Conservation (phyloP, 257 asterid species). For the Fraxinus quadrangulata region DNA sequence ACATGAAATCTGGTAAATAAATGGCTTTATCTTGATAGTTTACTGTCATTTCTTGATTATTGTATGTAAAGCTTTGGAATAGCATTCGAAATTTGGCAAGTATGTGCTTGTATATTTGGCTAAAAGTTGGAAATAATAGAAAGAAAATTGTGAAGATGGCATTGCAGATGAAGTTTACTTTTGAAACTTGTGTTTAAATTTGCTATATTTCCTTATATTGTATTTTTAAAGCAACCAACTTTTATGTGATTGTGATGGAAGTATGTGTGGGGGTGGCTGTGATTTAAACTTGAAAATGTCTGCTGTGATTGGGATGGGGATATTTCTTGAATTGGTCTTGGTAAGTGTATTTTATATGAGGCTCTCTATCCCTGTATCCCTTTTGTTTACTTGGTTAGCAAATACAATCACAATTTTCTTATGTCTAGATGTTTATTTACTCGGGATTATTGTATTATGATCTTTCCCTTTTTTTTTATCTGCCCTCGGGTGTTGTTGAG, state of each 20-base stretch:
- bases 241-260: neutral
- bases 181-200: neutral
- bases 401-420: neutral
- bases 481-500: neutral
- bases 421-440: neutral
- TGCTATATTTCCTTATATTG: neutral
- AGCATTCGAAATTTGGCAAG: neutral
- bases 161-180: neutral
- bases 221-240: neutral
- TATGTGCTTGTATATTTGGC: neutral
- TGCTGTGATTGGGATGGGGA: neutral
- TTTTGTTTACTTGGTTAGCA: neutral
- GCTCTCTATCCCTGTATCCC: neutral
- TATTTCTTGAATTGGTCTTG: neutral
- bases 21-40: neutral
- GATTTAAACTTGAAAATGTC: neutral
- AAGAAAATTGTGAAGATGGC: neutral
- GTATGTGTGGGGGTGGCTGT: neutral
- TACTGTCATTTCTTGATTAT: neutral
- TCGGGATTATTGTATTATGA: too few species aligned
- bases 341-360: neutral
- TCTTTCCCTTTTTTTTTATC: neutral
- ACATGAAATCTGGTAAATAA: slow-evolving; percentile 79
- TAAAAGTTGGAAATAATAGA: neutral
- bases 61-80: neutral